Evolutionary conservation across 805 yeast species (phyloP), one percentile per base, ranked within the genome.

Genomic region (Candida insectalens): DNA sequence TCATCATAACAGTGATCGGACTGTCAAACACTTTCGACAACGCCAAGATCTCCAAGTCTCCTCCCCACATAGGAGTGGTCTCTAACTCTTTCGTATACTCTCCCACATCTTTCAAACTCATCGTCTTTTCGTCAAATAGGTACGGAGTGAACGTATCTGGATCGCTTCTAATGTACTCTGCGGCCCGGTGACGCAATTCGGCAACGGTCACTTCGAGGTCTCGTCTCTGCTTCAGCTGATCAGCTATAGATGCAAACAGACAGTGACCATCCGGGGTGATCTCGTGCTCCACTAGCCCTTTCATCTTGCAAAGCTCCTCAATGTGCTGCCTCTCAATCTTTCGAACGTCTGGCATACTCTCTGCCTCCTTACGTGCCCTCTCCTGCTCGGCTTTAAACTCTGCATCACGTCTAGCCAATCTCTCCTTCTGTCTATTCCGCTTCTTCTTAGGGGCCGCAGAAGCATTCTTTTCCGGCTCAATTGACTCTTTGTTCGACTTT

Each of bases 181-280:
- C 88, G 5, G 95, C 81, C 29, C 56, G 49, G 0, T 63, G 45
- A 39, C 98, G 69, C 37, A 89, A 62, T 17, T 72, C 74, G 37
- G 65, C 63, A 12, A 76, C 64, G 1, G 65, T 39, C 17, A 45
- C 47, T 3, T 50, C 50, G 5, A 56, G 42, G 3, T 49, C 57
- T 20, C 72, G 83, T 16, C 94, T 69, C 3, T 48, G 37, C 30
- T 50, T 43, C 40, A 89, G 57, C 50, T 89, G 97, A 51, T 89
- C 95, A 16, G 77, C 64, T 14, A 89, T 68, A 0, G 95, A 79
- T 4, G 89, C 83, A 62, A 85, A 92, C 21, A 89, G 60, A 64
- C 98, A 92, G 54, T 89, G 89, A 0, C 97, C 98, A 55, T 89
- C 97, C 0, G 97, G 95, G 39, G 68, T 63, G 30, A 87, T 82